Evolutionary conservation across 2,329 filamentous ascomycete species (phyloP).

Genomic region (Cadophora sp.): DNA sequence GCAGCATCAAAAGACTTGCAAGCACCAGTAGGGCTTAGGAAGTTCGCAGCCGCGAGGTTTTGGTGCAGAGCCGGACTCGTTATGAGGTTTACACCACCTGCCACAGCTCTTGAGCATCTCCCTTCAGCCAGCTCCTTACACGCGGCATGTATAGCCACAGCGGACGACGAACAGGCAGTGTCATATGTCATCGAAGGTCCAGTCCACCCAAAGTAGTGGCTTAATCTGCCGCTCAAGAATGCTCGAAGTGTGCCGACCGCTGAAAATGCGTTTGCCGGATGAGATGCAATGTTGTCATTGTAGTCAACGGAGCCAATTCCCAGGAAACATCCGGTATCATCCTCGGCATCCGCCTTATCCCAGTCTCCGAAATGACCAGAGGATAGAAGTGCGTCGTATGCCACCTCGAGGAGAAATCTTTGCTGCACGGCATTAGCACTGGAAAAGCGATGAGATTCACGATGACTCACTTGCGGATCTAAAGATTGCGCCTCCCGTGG

Average conservation of each 20-base stretch:
- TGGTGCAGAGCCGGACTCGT: neutral
- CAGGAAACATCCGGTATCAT: neutral
- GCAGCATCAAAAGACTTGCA: constrained; percentile 50
- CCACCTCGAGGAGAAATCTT: neutral
- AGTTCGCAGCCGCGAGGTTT: constrained; percentile 53
- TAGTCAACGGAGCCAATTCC: constrained; percentile 29
- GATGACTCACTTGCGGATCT: constrained; percentile 63
- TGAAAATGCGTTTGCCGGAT: constrained; percentile 32
- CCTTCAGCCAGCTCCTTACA: neutral
- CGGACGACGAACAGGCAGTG: constrained; percentile 19
- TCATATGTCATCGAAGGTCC: constrained; percentile 14
- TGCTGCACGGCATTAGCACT: neutral
- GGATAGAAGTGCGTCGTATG: neutral
- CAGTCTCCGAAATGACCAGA: neutral
- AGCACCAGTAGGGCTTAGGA: constrained; percentile 25
- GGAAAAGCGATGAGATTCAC: neutral
- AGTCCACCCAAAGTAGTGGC: constrained; percentile 18
- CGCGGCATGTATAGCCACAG: constrained; percentile 11
- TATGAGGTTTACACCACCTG: constrained; percentile 49
- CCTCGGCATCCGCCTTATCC: neutral
- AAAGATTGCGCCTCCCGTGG: constrained; percentile 73
- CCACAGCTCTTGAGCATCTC: constrained; percentile 43
- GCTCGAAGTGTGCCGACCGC: constrained; percentile 33
- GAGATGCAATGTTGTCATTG: constrained; percentile 31
- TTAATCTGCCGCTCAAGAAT: constrained; percentile 45